Evolutionary conservation across 306 rosid genomes (phyloP), one percentile per base, ranked within the genome.

Genomic region (Rosa lucieae): DNA sequence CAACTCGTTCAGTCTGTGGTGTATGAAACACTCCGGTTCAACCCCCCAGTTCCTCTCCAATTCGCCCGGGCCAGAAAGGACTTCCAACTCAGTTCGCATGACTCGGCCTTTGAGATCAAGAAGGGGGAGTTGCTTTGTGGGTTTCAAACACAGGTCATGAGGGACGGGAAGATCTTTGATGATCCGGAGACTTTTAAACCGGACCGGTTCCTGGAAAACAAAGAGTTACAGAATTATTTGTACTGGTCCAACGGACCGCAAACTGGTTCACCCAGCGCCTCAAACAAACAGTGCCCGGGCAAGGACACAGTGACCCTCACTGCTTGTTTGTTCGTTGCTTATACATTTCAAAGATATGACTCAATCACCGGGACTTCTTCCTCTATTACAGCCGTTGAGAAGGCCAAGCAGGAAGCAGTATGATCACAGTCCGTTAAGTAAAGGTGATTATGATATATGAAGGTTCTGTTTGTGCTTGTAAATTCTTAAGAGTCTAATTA

Each of bases 171-270:
- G 0, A 85, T 93, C 47, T 96, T 93, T 20, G 83, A 86, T 0
- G 96, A 93, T 52, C 98, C 99, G 48, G 94, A 96, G 11, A 43
- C 2, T 4, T 96, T 96, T 67, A 88, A 78, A 32, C 90, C 98
- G 55, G 97, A 91, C 51, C 93, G 99, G 82, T 96, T 96, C 86
- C 46, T 72, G 2, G 10, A 35, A 0, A 89, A 89, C 44, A 88
- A 87, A 67, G 97, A 79, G 67, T 83, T 96, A 39, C 79, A 90
- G 80, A 73, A 84, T 73, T 88, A 91, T 59, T 49, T 96, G 79
- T 96, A 83, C 76, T 96, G 97, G 99, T 96, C 98, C 18, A 96
- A 96, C 61, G 99, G 99, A 26, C 97, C 97, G 12, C 98, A 93
- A 80, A 84, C 88, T 40, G 93, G 93, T 43, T 13, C 88, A 3